Base-by-base conservation (phyloP, 2,329 filamentous ascomycete species). In the Clonostachys solani region DNA sequence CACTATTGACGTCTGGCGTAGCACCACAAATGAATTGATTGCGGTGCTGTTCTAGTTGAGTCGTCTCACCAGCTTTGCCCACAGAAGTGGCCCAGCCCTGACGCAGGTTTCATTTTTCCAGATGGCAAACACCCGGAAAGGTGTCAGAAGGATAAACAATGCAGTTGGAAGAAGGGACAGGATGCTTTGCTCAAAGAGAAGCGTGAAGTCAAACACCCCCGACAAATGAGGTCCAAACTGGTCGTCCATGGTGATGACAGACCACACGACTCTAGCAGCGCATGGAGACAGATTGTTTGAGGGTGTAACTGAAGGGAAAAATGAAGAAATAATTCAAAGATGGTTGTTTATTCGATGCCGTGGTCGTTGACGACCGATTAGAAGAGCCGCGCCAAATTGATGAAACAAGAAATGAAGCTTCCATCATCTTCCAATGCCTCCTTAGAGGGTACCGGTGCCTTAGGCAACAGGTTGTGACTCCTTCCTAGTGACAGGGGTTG, bases 141-240 rank as follows among this genome's bases (percentile, higher is more conserved):
- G 64, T 1, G 51, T 57, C 5, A 50, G 50, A 15, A 66, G 33
- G 7, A 68, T 51, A 2, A 67, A 47, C 13, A 62, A 2, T 2
- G 42, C 52, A 3, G 60, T 57, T 2, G 60, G 57, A 0, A 57
- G 54, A 15, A 60, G 50, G 35, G 55, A 47, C n/a, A 68, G 58
- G n/a, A 68, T 56, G 7, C 54, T 57, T 33, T 66, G 61, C 48
- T 68, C 63, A 33, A 80, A 64, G 8, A 72, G 67, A 17, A 80
- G 57, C 2, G 71, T 73, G 35, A 77, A 69, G 57, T 80, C 77
- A 45, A 73, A 73, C 19, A 51, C 35, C 4, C 57, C 60, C 3
- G 37, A 38, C 29, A 55, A 38, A 35, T 53, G 52, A 8, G 61
- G 60, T 6, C 61, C 60, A n/a, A 63, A 61, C 1, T 42, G 4